These are phyloP conservation scores for Aspergillus fumigatus DNA, from an alignment of 2,329 filamentous ascomycete genomes.

Conservation along the genomic window DNA sequence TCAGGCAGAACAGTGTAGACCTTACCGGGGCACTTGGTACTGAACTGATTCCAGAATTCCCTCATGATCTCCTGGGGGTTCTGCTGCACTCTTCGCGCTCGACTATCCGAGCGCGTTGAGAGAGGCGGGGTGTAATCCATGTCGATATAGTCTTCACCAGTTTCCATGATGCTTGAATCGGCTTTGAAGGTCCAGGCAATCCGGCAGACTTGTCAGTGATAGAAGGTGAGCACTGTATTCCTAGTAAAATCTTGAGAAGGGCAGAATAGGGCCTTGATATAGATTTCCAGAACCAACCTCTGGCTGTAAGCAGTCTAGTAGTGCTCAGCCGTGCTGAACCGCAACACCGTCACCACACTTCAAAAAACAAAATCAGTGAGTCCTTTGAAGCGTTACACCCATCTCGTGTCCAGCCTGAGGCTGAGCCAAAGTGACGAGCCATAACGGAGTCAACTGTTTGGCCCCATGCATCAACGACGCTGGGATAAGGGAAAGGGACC, in stretches of 20 bases:
- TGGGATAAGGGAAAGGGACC: not conserved
- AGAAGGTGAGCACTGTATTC: not conserved
- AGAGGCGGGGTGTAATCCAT: conserved; percentile 20
- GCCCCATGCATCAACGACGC: not conserved
- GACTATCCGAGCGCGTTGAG: conserved; percentile 31
- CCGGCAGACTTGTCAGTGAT: not conserved
- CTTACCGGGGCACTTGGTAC: conserved; percentile 66
- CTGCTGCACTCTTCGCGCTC: conserved; percentile 42
- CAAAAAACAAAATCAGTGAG: not conserved
- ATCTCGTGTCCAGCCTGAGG: conserved; percentile 4
- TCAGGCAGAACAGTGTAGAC: conserved; percentile 67
- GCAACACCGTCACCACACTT: no score
- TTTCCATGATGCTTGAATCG: conserved; percentile 20
- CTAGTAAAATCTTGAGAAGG: not conserved
- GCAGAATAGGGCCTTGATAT: not conserved
- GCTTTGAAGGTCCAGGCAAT: not conserved
- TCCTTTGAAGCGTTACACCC: not conserved
- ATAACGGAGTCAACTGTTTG: not conserved
- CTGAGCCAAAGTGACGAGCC: conserved; percentile 6
- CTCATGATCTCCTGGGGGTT: conserved; percentile 65
- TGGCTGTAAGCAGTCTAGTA: not conserved
- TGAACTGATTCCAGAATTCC: conserved; percentile 70
- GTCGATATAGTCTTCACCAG: conserved; percentile 25
- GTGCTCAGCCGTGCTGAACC: not conserved
- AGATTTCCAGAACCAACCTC: not conserved